phyloP scores from a whole-genome alignment of 805 yeast genomes.

The Candida andamanensis region DNA sequence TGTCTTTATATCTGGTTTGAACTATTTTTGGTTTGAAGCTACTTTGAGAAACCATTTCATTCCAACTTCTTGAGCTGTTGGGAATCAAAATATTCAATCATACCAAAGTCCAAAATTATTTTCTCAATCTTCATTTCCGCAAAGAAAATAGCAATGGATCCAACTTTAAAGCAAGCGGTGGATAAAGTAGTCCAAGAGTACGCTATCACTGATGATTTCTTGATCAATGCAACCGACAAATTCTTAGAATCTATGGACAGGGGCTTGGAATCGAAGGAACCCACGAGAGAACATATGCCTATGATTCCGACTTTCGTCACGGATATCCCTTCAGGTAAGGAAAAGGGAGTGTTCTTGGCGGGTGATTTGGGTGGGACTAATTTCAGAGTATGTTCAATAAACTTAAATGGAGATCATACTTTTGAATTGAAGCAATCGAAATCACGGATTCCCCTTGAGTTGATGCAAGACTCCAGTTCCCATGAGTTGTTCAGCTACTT shows the following conservation, averaged over 20 bases:
- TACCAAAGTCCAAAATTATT: no score
- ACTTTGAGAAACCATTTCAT: no score
- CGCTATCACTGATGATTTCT: slow-evolving; percentile 35
- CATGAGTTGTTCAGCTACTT: slow-evolving; percentile 69
- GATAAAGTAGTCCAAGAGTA: slow-evolving; percentile 38
- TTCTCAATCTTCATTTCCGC: no score
- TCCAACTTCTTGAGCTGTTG: no score
- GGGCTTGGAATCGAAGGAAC: slow-evolving; percentile 45
- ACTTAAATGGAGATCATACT: slow-evolving; percentile 72
- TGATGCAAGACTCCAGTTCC: slow-evolving; percentile 60
- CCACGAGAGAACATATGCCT: slow-evolving; percentile 48
- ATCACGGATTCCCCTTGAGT: slow-evolving; percentile 70
- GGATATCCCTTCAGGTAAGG: slow-evolving; percentile 78
- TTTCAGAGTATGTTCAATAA: slow-evolving; percentile 88
- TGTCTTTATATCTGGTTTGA: no score
- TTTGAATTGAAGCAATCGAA: slow-evolving; percentile 73
- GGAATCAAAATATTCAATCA: no score
- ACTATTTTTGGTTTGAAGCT: no score
- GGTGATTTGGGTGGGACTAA: slow-evolving; percentile 97
- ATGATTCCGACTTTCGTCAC: slow-evolving; percentile 95
- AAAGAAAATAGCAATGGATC: slow-evolving; percentile 15
- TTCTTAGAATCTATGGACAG: slow-evolving; percentile 58
- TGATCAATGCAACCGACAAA: slow-evolving; percentile 45
- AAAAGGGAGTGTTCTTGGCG: slow-evolving; percentile 77
- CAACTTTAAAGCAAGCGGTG: slow-evolving; percentile 21